Base-by-base conservation (phyloP, 768 basidiomycete species). In the Russula abietina region DNA sequence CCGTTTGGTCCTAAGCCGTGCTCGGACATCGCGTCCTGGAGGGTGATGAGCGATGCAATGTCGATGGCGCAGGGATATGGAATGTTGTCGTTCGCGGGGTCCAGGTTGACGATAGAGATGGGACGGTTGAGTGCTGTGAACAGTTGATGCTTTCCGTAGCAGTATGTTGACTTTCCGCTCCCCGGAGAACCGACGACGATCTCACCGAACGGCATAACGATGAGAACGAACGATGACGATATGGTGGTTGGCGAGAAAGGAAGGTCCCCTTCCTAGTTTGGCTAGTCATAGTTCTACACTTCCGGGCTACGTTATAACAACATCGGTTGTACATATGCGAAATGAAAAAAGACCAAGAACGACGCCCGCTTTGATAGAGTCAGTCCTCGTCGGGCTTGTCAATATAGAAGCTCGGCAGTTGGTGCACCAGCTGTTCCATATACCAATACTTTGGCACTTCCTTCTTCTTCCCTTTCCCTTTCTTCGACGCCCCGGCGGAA, bases 1-100 rank as follows among this genome's bases (percentile, higher is more conserved):
- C 97, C 97, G 68, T 99, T 99, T 0, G 97, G 97, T 0, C 97
- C 97, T 1, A 99, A 80, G 0, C 84, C 83, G 68, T 88, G 83
- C 57, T 86, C 83, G 14, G 84, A 74, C 95, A 98, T 97, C 19
- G 84, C 93, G 68, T 93, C 89, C 53, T 87, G 77, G 41, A 98
- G 83, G 0, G 88, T 93, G 72, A 99, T 90, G 59, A 98, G 82
- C 0, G 84, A 83, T 0, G 89, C 80, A 55, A 98, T 89, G 71
- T 90, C 85, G 71, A 99, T 78, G 0, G 89, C 85, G 71, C 93
- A 96, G 32, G 93, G 93, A 74, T 98, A 99, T 26, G 93, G 87
- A 32, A 95, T 87, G 61, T 81, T 77, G 60, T 67, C 67, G 24
- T 96, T 94, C 24, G 97, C 97, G 0, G 97, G 96, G 72, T 99